phyloP scores from a whole-genome alignment of 108 stramenopile genomes.

The Stephanodiscus triporus region DNA sequence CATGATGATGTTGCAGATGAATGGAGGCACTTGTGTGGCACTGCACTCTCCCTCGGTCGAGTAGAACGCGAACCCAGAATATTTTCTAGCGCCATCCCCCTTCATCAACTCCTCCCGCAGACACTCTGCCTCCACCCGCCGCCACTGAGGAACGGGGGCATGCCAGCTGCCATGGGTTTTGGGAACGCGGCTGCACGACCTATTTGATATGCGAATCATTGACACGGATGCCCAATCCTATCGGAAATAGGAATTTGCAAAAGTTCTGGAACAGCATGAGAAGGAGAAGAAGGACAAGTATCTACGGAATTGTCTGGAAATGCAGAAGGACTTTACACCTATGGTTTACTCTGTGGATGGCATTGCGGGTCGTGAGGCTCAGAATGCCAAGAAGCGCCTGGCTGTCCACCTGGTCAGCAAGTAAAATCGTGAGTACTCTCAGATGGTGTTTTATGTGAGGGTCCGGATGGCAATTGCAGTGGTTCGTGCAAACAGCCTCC shows the following conservation, averaged over 20 bases:
- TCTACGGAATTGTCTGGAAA: constrained; percentile 16
- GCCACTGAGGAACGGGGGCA: constrained; percentile 34
- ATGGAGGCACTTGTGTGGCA: constrained; percentile 26
- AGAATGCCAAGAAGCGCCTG: constrained; percentile 14
- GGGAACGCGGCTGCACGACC: constrained; percentile 18
- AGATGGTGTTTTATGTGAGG: constrained; percentile 29
- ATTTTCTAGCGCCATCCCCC: not conserved
- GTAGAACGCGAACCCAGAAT: constrained; percentile 7
- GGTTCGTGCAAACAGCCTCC: too few relatives aligned
- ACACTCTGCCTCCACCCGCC: not conserved
- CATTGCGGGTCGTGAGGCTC: constrained; percentile 31
- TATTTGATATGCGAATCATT: constrained; percentile 47
- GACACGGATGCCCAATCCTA: constrained; percentile 41
- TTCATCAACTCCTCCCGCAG: not conserved
- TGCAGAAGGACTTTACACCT: constrained; percentile 37
- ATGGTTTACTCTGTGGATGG: constrained; percentile 47
- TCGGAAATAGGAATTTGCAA: constrained; percentile 12
- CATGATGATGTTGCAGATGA: constrained; percentile 15
- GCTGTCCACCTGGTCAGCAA: constrained; percentile 17
- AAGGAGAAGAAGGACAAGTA: constrained; percentile 47
- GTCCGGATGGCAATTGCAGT: constrained; percentile 28
- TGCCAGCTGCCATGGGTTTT: constrained; percentile 31
- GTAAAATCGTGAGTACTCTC: constrained; percentile 25
- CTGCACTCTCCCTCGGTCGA: not conserved
- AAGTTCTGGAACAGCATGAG: constrained; percentile 24